Percentiles rank a stretch among this genome's conserved stretches.
These are phyloP conservation scores for Cladosporium sp. DNA, from an alignment of 2,329 filamentous ascomycete genomes.

Conservation along the genomic window DNA sequence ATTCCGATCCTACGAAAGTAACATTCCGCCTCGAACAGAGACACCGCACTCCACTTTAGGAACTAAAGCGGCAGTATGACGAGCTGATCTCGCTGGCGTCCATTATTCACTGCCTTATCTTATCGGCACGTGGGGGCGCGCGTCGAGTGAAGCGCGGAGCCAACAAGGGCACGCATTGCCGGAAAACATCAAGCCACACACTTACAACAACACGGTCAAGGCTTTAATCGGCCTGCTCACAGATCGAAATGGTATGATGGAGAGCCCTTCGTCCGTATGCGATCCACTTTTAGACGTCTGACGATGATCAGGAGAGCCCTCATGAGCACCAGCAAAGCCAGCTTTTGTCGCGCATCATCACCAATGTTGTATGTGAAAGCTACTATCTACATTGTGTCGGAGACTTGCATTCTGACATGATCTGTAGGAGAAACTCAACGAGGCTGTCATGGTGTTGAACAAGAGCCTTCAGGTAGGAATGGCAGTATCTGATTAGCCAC, in stretches of 20 bases:
- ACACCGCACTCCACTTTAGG: constrained; percentile 11
- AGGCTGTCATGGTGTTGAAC: constrained; percentile 88
- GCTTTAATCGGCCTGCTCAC: background rate
- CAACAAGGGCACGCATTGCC: background rate
- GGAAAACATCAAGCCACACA: background rate
- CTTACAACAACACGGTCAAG: background rate
- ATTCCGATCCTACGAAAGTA: background rate
- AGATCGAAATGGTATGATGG: background rate
- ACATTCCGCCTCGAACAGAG: background rate
- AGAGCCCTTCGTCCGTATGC: background rate
- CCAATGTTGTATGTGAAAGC: constrained; percentile 69
- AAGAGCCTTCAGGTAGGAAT: constrained; percentile 72
- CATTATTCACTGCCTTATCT: background rate
- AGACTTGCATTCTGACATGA: constrained; percentile 5
- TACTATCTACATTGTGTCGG: background rate
- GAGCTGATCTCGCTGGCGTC: background rate
- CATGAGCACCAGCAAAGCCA: constrained; percentile 97
- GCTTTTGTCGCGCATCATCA: constrained; percentile 90
- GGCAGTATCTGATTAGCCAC: background rate
- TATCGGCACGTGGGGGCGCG: constrained; percentile 8
- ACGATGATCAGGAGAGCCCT: constrained; percentile 69
- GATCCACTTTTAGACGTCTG: background rate
- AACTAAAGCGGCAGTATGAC: constrained; percentile 7
- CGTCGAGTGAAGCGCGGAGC: constrained; percentile 2
- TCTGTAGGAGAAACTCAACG: constrained; percentile 88